phyloP scores from a whole-genome alignment of 2,329 filamentous ascomycete genomes.

The Claviceps sp. region DNA sequence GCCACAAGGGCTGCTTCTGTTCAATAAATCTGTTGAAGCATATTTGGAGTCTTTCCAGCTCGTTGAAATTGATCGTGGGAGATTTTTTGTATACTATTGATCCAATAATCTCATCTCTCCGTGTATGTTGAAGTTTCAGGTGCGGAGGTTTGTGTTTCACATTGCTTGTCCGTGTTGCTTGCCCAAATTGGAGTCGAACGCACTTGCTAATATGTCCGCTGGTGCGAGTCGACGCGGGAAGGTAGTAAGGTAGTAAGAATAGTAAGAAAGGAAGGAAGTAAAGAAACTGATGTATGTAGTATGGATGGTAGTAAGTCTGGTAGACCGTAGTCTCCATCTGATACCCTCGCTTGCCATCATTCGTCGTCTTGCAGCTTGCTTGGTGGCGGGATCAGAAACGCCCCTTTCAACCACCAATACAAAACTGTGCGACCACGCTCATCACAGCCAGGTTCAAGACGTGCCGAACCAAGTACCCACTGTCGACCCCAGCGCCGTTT shows the following conservation, averaged over 20 bases:
- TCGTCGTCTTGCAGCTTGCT: too few relatives aligned
- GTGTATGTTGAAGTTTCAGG: background rate
- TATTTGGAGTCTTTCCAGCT: too few relatives aligned
- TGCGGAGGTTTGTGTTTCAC: too few relatives aligned
- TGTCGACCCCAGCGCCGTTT: background rate
- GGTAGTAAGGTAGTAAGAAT: background rate
- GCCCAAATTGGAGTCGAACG: background rate
- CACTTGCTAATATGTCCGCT: background rate
- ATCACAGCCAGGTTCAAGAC: background rate
- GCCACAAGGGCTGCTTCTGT: background rate
- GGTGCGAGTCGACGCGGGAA: too few relatives aligned
- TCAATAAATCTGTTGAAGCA: background rate
- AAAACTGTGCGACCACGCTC: background rate
- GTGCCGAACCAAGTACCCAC: background rate
- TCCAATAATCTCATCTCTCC: slow-evolving; percentile 17
- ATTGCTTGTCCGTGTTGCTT: too few relatives aligned
- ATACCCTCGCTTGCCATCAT: too few relatives aligned
- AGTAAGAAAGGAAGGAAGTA: background rate
- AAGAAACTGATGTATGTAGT: background rate
- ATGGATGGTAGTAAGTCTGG: too few relatives aligned
- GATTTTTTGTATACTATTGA: slow-evolving; percentile 17
- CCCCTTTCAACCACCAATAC: background rate
- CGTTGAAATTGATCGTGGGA: slow-evolving; percentile 7
- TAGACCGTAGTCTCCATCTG: too few relatives aligned
- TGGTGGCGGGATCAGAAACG: background rate